Conservation (phyloP, 2,329 filamentous ascomycete genomes). For the Nigrospora sphaerica region DNA sequence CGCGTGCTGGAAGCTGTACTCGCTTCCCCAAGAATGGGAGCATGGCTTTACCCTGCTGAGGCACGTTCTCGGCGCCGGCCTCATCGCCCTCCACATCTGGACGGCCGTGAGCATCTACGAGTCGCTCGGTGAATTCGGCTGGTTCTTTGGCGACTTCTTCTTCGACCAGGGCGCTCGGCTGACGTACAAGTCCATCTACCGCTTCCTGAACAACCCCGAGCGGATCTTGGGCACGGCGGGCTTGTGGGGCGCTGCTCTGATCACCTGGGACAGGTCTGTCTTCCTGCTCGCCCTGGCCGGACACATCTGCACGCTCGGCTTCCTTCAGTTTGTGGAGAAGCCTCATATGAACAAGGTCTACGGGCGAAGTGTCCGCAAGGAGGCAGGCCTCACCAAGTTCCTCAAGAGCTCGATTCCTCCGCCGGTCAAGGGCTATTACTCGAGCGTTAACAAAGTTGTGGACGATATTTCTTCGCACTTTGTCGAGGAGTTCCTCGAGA, state of each 20-base stretch:
- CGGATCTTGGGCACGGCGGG: slow-evolving; percentile 88
- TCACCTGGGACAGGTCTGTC: slow-evolving; percentile 82
- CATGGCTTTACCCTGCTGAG: slow-evolving; percentile 80
- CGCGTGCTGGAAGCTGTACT: slow-evolving; percentile 95
- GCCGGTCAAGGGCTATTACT: slow-evolving; percentile 75
- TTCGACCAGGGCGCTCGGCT: slow-evolving; percentile 83
- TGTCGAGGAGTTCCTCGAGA: slow-evolving; percentile 84
- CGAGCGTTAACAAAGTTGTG: slow-evolving; percentile 79
- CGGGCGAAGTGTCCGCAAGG: slow-evolving; percentile 71
- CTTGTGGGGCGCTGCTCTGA: slow-evolving; percentile 90
- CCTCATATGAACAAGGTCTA: slow-evolving; percentile 99
- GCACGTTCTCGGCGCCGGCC: slow-evolving; percentile 73
- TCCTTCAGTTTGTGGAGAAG: slow-evolving; percentile 89
- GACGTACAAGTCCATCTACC: slow-evolving; percentile 95
- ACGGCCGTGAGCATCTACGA: slow-evolving; percentile 90
- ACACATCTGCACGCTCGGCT: slow-evolving; percentile 77
- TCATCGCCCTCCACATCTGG: slow-evolving; percentile 87
- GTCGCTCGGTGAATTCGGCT: slow-evolving; percentile 92
- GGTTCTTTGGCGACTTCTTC: slow-evolving; percentile 99
- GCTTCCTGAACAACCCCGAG: slow-evolving; percentile 96
- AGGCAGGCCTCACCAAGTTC: slow-evolving; percentile 88
- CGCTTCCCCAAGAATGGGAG: slow-evolving; percentile 75
- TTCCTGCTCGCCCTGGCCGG: slow-evolving; percentile 81
- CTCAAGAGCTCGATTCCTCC: slow-evolving; percentile 80
- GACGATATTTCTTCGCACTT: slow-evolving; percentile 75